phyloP scores from a whole-genome alignment of 257 asterid species.

The Solanum tarijense region DNA sequence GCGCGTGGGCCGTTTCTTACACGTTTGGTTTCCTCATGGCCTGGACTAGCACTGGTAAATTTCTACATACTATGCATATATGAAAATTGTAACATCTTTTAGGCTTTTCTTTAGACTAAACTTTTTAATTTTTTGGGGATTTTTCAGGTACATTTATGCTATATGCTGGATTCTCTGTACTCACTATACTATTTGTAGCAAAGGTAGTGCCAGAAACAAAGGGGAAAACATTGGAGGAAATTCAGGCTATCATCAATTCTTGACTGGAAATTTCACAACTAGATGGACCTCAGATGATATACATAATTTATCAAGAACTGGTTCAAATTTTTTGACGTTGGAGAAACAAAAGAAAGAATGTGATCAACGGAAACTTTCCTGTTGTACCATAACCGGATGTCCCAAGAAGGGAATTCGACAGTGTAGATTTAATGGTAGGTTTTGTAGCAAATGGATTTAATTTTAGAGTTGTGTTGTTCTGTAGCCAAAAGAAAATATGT shows the following conservation, averaged over 20 bases:
- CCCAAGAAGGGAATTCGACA: background rate
- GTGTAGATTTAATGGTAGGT: background rate
- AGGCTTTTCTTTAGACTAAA: background rate
- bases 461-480: background rate
- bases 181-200: slow-evolving; percentile 50
- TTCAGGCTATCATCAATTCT: slow-evolving; percentile 49
- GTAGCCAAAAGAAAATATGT: background rate
- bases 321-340: background rate
- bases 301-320: background rate
- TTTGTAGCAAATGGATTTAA: background rate
- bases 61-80: background rate
- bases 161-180: slow-evolving; percentile 41
- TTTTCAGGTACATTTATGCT: slow-evolving; percentile 46
- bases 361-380: background rate
- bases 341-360: background rate
- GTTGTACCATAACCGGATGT: background rate
- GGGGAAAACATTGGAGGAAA: slow-evolving; percentile 78
- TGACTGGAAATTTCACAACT: background rate
- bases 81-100: background rate
- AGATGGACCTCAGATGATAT: background rate
- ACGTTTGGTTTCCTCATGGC: slow-evolving; percentile 71
- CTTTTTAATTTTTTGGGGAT: too few species aligned
- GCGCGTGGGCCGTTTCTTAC: slow-evolving; percentile 84
- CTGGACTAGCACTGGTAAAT: slow-evolving; percentile 56
- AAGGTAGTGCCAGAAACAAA: slow-evolving; percentile 79